Conservation (phyloP, 805 yeast species). For the Lipomyces mesembrius region DNA sequence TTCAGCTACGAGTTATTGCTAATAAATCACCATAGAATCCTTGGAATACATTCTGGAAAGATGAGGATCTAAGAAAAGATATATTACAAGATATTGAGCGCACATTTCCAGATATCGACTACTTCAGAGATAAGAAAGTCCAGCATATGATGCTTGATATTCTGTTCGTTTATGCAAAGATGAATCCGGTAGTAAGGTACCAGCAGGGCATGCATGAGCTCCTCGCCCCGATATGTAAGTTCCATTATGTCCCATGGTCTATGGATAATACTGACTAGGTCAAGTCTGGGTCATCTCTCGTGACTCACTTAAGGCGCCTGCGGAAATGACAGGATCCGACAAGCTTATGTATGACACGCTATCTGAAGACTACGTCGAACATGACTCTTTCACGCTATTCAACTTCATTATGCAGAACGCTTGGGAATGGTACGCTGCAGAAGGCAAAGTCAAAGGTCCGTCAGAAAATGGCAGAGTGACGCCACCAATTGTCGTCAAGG, state of each 20-base stretch:
- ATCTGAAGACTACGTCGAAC: slow-evolving; percentile 39
- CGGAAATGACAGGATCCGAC: slow-evolving; percentile 14
- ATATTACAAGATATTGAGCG: slow-evolving; percentile 45
- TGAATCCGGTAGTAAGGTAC: slow-evolving; percentile 54
- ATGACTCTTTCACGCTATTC: slow-evolving; percentile 45
- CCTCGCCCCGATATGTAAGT: slow-evolving; percentile 52
- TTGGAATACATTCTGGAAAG: slow-evolving; percentile 35
- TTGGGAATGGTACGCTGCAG: slow-evolving; percentile 43
- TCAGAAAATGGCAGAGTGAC: slow-evolving; percentile 24
- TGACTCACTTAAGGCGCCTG: slow-evolving; percentile 17
- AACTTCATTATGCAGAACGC: slow-evolving; percentile 43
- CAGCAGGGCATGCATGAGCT: slow-evolving; percentile 63
- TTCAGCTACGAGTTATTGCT: not conserved
- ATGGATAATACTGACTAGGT: not conserved
- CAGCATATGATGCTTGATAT: slow-evolving; percentile 48
- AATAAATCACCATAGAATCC: slow-evolving; percentile 22
- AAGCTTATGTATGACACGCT: slow-evolving; percentile 27
- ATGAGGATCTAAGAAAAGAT: slow-evolving; percentile 35
- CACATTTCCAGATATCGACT: slow-evolving; percentile 45
- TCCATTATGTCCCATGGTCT: not conserved
- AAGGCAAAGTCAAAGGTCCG: slow-evolving; percentile 27
- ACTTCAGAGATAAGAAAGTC: slow-evolving; percentile 41
- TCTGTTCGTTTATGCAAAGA: slow-evolving; percentile 54
- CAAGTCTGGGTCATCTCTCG: slow-evolving; percentile 21
- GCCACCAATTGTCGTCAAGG: slow-evolving; percentile 44